Evolutionary conservation across 768 basidiomycete species (phyloP).

Genomic region (Pleurotus cornucopiae): DNA sequence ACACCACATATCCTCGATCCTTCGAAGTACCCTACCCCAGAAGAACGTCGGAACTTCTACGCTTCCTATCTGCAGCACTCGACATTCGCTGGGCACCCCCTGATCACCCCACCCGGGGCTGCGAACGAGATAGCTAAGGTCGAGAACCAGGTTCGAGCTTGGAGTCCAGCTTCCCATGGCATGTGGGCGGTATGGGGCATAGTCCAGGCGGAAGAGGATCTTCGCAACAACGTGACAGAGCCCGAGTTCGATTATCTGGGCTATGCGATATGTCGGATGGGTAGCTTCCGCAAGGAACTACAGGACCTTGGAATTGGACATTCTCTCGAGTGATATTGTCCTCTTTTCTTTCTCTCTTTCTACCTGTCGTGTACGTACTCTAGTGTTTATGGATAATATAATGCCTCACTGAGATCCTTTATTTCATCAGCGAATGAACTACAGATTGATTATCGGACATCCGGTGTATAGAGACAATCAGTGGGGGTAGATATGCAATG

Average conservation of each 20-base stretch:
- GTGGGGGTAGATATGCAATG: constrained; percentile 6
- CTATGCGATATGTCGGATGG: constrained; percentile 71
- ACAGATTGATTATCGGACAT: neutral
- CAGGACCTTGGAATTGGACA: constrained; percentile 35
- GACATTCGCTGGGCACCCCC: constrained; percentile 26
- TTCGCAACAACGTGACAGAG: constrained; percentile 52
- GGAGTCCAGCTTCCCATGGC: constrained; percentile 88
- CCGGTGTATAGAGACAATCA: neutral
- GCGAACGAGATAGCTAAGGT: constrained; percentile 52
- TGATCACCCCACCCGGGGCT: constrained; percentile 14
- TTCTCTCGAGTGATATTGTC: too few relatives aligned
- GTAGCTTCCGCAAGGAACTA: constrained; percentile 56
- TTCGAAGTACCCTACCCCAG: constrained; percentile 64
- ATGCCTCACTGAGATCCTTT: too few relatives aligned
- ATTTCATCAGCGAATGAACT: too few relatives aligned
- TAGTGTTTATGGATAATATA: too few relatives aligned
- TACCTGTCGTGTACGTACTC: too few relatives aligned
- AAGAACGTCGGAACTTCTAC: constrained; percentile 82
- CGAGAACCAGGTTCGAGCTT: constrained; percentile 76
- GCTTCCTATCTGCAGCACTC: constrained; percentile 69
- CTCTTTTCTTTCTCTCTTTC: too few relatives aligned
- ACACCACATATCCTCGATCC: constrained; percentile 64
- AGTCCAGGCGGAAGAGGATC: constrained; percentile 78
- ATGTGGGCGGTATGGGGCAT: constrained; percentile 97
- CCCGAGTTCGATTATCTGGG: constrained; percentile 89